Conservation (phyloP, 192 early-diverging fungal genomes). For the Glomus cerebriforme region DNA sequence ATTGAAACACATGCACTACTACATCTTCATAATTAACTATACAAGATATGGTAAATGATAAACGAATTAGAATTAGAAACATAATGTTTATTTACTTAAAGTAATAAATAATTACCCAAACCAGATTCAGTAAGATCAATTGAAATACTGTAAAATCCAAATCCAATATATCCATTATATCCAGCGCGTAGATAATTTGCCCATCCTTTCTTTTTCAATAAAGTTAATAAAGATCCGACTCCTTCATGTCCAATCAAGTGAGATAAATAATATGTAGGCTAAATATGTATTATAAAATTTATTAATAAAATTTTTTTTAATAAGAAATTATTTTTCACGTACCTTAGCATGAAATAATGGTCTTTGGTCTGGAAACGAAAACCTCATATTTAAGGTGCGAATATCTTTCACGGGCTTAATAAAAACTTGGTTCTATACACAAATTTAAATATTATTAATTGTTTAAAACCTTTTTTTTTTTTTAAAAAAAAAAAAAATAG, state of each 20-base stretch:
- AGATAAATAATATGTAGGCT: slow-evolving; percentile 78
- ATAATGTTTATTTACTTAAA: not conserved
- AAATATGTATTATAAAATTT: slow-evolving; percentile 30
- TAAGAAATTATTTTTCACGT: slow-evolving; percentile 4
- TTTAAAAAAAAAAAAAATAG: not conserved
- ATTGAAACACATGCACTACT: slow-evolving; percentile 81
- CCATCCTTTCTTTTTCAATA: slow-evolving; percentile 88
- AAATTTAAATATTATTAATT: not conserved
- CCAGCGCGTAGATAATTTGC: slow-evolving; percentile 73
- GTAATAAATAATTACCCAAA: slow-evolving; percentile 37
- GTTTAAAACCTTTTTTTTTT: not conserved
- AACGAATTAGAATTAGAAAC: too few species aligned
- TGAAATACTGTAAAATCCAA: slow-evolving; percentile 84
- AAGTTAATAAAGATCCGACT: slow-evolving; percentile 80
- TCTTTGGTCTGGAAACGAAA: slow-evolving; percentile 84
- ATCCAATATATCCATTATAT: slow-evolving; percentile 62
- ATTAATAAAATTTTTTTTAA: not conserved
- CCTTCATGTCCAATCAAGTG: slow-evolving; percentile 94
- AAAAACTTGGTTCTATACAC: slow-evolving; percentile 62
- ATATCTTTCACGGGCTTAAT: slow-evolving; percentile 82
- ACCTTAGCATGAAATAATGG: slow-evolving; percentile 51
- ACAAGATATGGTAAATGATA: not conserved
- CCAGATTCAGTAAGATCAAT: slow-evolving; percentile 86
- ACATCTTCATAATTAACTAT: slow-evolving; percentile 73
- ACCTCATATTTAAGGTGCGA: slow-evolving; percentile 76